phyloP scores from a whole-genome alignment of 176 grass and related monocot species.

The Musa troglodytarum region DNA sequence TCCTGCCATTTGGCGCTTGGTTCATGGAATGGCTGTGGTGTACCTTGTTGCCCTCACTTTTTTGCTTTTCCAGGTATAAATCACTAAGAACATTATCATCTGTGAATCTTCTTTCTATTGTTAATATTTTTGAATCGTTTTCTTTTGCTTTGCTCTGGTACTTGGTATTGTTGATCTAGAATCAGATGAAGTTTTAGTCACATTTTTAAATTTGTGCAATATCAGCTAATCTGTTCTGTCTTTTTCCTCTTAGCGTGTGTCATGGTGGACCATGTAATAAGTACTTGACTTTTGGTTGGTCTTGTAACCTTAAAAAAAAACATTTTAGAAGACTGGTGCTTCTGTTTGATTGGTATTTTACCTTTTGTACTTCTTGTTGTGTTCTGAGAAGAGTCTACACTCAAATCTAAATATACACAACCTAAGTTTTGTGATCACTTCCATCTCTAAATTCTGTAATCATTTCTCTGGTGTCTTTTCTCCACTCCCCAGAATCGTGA shows the following conservation, averaged over 20 bases:
- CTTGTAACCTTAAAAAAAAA: too few species aligned
- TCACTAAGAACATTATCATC: too few species aligned
- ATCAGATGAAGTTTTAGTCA: background rate
- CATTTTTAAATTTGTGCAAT: too few species aligned
- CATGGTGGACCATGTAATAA: too few species aligned
- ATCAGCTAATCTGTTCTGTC: too few species aligned
- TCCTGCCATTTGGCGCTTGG: constrained; percentile 95
- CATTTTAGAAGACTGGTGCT: too few species aligned
- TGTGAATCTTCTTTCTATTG: background rate
- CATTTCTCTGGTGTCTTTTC: constrained; percentile 21
- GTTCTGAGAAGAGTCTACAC: too few species aligned
- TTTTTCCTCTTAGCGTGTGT: too few species aligned
- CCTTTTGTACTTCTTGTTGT: too few species aligned
- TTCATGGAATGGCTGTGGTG: constrained; percentile 92
- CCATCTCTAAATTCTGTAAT: background rate
- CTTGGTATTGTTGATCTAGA: background rate
- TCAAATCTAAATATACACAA: background rate
- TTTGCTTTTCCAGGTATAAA: constrained; percentile 94
- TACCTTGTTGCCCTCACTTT: constrained; percentile 94
- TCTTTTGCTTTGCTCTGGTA: background rate
- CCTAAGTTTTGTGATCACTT: background rate
- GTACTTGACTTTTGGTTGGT: too few species aligned
- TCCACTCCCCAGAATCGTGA: constrained; percentile 58
- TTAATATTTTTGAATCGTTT: background rate
- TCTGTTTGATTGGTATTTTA: too few species aligned